Base-by-base conservation (phyloP, 306 rosid genomes). In the Neltuma alba region DNA sequence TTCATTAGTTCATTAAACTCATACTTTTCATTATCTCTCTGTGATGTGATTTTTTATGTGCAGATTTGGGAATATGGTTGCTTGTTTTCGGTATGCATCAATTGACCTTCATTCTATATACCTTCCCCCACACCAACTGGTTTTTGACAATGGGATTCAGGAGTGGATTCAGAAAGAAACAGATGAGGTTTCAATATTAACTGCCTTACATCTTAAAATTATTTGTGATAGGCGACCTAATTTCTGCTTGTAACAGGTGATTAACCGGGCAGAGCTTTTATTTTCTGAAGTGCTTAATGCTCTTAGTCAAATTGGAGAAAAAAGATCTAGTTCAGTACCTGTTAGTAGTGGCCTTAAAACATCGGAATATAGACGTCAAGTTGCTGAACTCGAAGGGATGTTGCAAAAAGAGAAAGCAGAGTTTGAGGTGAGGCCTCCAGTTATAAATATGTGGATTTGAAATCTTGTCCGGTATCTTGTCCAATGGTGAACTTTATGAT, bases 81-180 rank as follows among this genome's bases (percentile, higher is more conserved):
- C 99, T 75, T 96, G 99, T 88, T 96, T 96, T 77, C 93, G 98
- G 57, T 96, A 96, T 83, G 96, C 99, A 70, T 91, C 99, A 47
- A 91, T 96, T 83, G 87, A 93, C 76, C 98, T 95, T 77, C 93
- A 91, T 74, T 93, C 98, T 47, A 97, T 93, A 86, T 89, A 88
- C 83, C 92, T 91, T 86, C 99, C 99, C 66, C 98, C 96, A 5
- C 80, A 91, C 60, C 81, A 84, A 76, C 85, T 96, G 76, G 88
- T 82, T 58, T 96, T 95, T 79, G 85, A 86, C 83, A 73, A 58
- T 50, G 90, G 88, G 85, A 89, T 87, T 76, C 93, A 85, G 81
- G 93, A 93, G 71, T 91, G 99, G 98, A 87, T 96, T 86, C 89
- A 87, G 74, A 91, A 88, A 73, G 99, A 91, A 90, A 80, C 87